Evolutionary conservation across 1,284 basidiomycete species (phyloP).

Genomic region (Cutaneotrichosporon sp.): DNA sequence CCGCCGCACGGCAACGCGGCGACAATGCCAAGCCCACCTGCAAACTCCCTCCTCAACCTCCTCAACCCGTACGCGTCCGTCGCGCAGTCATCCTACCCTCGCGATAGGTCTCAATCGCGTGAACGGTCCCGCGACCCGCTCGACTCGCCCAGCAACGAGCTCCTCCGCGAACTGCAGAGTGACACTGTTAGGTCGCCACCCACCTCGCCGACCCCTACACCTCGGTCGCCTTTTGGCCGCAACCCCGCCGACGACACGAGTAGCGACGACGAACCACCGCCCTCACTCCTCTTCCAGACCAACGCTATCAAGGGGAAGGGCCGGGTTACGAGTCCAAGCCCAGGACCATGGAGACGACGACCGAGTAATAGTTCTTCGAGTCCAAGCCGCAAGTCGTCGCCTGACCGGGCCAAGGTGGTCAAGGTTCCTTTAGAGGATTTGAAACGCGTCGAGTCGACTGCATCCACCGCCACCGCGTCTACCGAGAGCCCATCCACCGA

Average conservation of each 20-base stretch:
- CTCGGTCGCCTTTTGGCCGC: slow-evolving; percentile 12
- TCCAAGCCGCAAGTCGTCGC: slow-evolving; percentile 11
- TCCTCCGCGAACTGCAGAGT: slow-evolving; percentile 43
- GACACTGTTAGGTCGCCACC: slow-evolving; percentile 17
- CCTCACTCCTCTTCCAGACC: slow-evolving; percentile 37
- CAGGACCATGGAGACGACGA: slow-evolving; percentile 24
- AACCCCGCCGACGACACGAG: slow-evolving; percentile 16
- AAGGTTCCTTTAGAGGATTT: background rate
- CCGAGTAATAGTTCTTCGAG: slow-evolving; percentile 15
- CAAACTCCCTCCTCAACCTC: slow-evolving; percentile 65
- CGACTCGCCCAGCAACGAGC: slow-evolving; percentile 43
- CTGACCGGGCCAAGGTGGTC: background rate
- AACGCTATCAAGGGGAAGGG: slow-evolving; percentile 8
- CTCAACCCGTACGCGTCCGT: slow-evolving; percentile 71
- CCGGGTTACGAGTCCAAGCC: background rate
- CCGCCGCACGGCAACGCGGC: background rate
- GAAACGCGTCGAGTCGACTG: background rate
- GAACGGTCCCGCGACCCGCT: slow-evolving; percentile 20
- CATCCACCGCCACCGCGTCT: background rate
- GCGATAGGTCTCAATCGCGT: slow-evolving; percentile 31
- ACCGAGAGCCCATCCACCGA: background rate
- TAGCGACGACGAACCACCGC: slow-evolving; percentile 38
- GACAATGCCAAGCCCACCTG: slow-evolving; percentile 24
- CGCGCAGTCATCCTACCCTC: slow-evolving; percentile 69
- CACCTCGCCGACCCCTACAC: slow-evolving; percentile 26